A percentile compares a stretch with the other conserved stretches of the same genome.
phyloP scores from a whole-genome alignment of 2,329 filamentous ascomycete genomes.

The Penicillium capsulatum region DNA sequence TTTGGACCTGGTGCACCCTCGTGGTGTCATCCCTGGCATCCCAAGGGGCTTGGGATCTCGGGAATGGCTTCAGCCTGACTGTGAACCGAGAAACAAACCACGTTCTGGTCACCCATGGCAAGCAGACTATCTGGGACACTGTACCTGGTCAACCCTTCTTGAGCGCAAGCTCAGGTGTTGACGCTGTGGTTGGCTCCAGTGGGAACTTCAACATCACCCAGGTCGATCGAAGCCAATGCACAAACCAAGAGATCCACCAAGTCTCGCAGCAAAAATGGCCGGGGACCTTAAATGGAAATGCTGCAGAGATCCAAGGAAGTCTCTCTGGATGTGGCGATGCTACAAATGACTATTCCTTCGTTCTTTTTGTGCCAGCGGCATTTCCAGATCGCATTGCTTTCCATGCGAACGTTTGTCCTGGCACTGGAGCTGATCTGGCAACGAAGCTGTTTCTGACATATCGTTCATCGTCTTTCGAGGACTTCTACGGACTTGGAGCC shows the following conservation, averaged over 20 bases:
- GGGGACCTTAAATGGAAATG: conserved; percentile 13
- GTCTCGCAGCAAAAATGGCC: conserved; percentile 4
- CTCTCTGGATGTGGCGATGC: conserved; percentile 18
- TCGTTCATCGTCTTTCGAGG: conserved; percentile 17
- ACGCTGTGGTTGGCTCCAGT: conserved; percentile 16
- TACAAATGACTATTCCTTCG: conserved; percentile 8
- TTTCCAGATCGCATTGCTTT: conserved; percentile 21
- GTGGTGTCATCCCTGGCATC: conserved; percentile 10
- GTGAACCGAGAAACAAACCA: conserved; percentile 10
- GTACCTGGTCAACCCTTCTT: conserved; percentile 15
- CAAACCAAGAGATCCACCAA: conserved; percentile 11
- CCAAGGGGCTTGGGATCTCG: conserved; percentile 12
- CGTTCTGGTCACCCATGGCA: conserved; percentile 9
- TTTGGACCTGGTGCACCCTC: conserved; percentile 15
- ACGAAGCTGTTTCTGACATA: conserved; percentile 21
- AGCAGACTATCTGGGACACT: conserved; percentile 16
- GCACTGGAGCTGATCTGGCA: conserved; percentile 1
- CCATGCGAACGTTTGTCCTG: conserved; percentile 11
- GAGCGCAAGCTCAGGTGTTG: conserved; percentile 20
- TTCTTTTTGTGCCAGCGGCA: conserved; percentile 17
- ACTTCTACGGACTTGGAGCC: conserved; percentile 25
- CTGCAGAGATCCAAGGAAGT: conserved; percentile 14
- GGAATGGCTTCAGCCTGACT: conserved; percentile 14
- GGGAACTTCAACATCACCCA: conserved; percentile 26
- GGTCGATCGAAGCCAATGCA: conserved; percentile 20